These are phyloP conservation scores for Suillus hirtellus DNA, from an alignment of 768 basidiomycete species.

Conservation along the genomic window DNA sequence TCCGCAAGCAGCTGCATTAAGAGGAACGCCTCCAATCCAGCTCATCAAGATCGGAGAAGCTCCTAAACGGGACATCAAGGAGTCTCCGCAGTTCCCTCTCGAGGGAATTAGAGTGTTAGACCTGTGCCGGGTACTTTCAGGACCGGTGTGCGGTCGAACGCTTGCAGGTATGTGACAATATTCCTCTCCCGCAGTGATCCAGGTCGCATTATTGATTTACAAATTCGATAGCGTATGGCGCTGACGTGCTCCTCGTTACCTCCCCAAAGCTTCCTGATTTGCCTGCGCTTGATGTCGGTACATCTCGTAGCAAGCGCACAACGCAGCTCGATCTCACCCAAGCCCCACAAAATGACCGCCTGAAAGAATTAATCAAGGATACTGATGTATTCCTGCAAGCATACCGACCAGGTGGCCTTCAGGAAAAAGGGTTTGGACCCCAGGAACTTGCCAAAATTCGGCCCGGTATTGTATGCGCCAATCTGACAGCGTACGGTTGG, in stretches of 20 bases:
- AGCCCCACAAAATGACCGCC: conserved; percentile 30
- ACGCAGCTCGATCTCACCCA: conserved; percentile 55
- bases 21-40: conserved; percentile 41
- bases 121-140: conserved; percentile 58
- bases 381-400: conserved; percentile 63
- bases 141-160: conserved; percentile 55
- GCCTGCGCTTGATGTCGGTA: conserved; percentile 55
- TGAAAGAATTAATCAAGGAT: conserved; percentile 38
- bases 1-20: conserved; percentile 45
- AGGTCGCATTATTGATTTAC: neutral
- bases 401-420: conserved; percentile 55
- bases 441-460: conserved; percentile 37
- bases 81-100: conserved; percentile 35
- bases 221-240: conserved; percentile 47
- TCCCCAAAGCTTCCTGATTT: conserved; percentile 54
- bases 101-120: conserved; percentile 57
- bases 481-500: conserved; percentile 56
- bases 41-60: conserved; percentile 51
- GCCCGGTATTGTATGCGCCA: conserved; percentile 56
- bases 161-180: conserved; percentile 47
- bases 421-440: conserved; percentile 48
- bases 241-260: conserved; percentile 56
- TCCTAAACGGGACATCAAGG: conserved; percentile 31
- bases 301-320: conserved; percentile 63
- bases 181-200: neutral